phyloP scores from a whole-genome alignment of 78 protist genomes.

The Creolimax fragrantissima region DNA sequence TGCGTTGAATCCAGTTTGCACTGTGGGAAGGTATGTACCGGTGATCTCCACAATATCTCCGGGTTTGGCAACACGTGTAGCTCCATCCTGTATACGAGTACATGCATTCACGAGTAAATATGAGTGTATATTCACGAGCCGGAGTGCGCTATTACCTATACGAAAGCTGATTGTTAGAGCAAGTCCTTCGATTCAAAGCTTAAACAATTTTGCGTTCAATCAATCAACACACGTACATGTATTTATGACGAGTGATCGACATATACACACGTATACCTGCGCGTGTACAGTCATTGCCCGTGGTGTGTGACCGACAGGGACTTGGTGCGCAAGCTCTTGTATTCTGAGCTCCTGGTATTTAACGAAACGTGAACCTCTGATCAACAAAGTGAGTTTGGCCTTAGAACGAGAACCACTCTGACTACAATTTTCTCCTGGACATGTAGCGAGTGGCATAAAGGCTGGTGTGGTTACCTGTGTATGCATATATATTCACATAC shows the following conservation, averaged over 20 bases:
- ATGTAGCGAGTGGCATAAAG: constrained; percentile 42
- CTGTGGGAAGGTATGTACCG: constrained; percentile 70
- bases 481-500: neutral
- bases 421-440: constrained; percentile 42
- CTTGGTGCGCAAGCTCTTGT: constrained; percentile 90
- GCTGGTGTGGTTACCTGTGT: neutral
- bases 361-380: constrained; percentile 90
- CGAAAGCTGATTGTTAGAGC: too few species aligned
- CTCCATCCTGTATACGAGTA: constrained; percentile 63
- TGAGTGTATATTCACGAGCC: too few species aligned
- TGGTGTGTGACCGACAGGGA: constrained; percentile 96
- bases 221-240: too few species aligned
- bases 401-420: constrained; percentile 33
- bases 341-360: constrained; percentile 92
- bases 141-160: too few species aligned
- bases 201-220: too few species aligned
- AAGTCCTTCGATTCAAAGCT: too few species aligned
- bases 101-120: too few species aligned
- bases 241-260: too few species aligned
- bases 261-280: neutral
- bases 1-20: constrained; percentile 56
- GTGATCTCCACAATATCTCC: constrained; percentile 79
- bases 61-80: constrained; percentile 69
- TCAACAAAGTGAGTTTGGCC: constrained; percentile 61
- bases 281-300: constrained; percentile 78